phyloP scores from a whole-genome alignment of 805 yeast species.

The Tetrapisispora iriomotensis region DNA sequence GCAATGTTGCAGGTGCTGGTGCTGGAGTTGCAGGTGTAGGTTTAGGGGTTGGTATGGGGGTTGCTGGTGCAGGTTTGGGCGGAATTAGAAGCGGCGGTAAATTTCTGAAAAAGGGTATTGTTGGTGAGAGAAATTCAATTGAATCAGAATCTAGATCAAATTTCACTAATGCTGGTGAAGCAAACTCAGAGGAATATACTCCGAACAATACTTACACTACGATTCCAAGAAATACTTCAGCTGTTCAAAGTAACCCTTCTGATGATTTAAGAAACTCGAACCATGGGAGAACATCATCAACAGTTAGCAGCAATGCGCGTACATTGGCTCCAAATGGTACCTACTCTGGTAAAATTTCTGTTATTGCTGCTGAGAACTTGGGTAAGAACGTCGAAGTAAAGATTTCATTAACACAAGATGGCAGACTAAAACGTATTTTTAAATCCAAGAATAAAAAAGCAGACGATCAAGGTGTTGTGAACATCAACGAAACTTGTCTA shows the following conservation, averaged over 20 bases:
- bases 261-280: not conserved
- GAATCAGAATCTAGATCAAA: not conserved
- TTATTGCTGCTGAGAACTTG: conserved; percentile 40
- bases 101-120: conserved; percentile 24
- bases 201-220: conserved; percentile 25
- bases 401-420: conserved; percentile 39
- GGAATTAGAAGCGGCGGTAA: conserved; percentile 41
- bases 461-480: conserved; percentile 34
- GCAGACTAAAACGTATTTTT: conserved; percentile 44
- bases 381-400: conserved; percentile 41
- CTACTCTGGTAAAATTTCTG: conserved; percentile 44
- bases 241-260: not conserved
- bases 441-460: conserved; percentile 54
- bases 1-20: conserved; percentile 30
- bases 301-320: conserved; percentile 19
- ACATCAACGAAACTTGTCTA: conserved; percentile 55
- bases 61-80: conserved; percentile 35
- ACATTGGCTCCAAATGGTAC: conserved; percentile 26
- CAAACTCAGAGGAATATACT: conserved; percentile 12
- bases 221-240: conserved; percentile 16
- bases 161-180: not conserved
- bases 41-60: conserved; percentile 32
- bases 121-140: conserved; percentile 8
- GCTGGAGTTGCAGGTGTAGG: conserved; percentile 31
- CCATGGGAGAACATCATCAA: conserved; percentile 1